These are phyloP conservation scores for Sugiyamaella smithiae DNA, from an alignment of 805 yeast genomes.

Conservation along the genomic window DNA sequence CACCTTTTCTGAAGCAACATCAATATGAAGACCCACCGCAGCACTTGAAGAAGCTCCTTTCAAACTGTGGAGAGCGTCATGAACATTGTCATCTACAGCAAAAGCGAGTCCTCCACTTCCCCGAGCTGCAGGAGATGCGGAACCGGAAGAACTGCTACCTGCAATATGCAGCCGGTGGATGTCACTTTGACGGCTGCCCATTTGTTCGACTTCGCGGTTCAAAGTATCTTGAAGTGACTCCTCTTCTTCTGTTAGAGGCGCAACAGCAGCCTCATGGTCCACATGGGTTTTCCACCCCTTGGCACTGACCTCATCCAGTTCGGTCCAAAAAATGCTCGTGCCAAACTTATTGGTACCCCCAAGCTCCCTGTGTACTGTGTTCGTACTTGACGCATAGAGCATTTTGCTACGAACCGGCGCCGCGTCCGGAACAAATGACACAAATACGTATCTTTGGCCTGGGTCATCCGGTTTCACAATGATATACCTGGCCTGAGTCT, in stretches of 20 bases:
- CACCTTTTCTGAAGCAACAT: constrained; percentile 48
- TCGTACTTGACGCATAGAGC: constrained; percentile 91
- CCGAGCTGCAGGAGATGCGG: background rate
- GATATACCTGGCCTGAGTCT: constrained; percentile 49
- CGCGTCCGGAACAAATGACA: constrained; percentile 82
- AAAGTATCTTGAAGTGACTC: constrained; percentile 35
- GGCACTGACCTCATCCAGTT: constrained; percentile 51
- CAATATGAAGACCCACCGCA: constrained; percentile 39
- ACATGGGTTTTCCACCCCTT: constrained; percentile 46
- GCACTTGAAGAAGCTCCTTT: constrained; percentile 19
- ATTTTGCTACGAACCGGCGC: constrained; percentile 82
- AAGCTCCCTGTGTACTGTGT: constrained; percentile 67
- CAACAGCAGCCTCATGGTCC: constrained; percentile 38
- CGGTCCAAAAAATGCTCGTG: constrained; percentile 54
- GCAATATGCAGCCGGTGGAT: constrained; percentile 20
- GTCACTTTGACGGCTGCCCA: constrained; percentile 26
- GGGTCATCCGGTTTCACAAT: constrained; percentile 37
- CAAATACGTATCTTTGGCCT: constrained; percentile 48
- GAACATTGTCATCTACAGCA: constrained; percentile 23
- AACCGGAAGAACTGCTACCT: constrained; percentile 7
- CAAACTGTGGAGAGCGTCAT: constrained; percentile 25
- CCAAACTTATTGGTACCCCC: constrained; percentile 57
- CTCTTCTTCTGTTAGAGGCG: constrained; percentile 61
- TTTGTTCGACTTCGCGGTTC: constrained; percentile 40
- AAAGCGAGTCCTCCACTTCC: constrained; percentile 23